Evolutionary conservation across 352 stramenopile genomes (phyloP).

Genomic region (Phytophthora ohioensis): DNA sequence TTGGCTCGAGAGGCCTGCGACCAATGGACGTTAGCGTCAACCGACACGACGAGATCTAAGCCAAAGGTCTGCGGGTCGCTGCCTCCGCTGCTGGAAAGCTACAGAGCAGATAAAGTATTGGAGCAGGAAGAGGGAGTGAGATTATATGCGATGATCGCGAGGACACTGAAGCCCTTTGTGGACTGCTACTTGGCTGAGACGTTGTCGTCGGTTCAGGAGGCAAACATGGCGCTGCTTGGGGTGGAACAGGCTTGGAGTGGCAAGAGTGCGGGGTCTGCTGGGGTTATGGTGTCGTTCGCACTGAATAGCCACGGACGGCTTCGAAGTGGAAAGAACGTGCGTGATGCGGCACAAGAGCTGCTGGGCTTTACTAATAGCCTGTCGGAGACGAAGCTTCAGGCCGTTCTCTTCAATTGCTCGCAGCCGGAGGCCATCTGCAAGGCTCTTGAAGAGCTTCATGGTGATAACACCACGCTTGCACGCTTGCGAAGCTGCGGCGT

Average conservation of each 20-base stretch:
- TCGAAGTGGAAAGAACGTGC: constrained; percentile 75
- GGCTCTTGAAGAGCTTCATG: constrained; percentile 66
- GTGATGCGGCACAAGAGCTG: constrained; percentile 50
- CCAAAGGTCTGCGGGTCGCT: constrained; percentile 74
- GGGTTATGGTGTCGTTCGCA: constrained; percentile 87
- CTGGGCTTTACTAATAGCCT: constrained; percentile 41
- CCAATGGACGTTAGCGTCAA: constrained; percentile 18
- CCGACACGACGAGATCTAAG: constrained; percentile 15
- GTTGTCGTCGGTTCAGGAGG: constrained; percentile 87
- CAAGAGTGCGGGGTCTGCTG: constrained; percentile 37
- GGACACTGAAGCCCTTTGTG: constrained; percentile 71
- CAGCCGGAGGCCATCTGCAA: constrained; percentile 87
- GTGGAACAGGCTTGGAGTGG: constrained; percentile 43
- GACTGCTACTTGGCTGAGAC: constrained; percentile 91
- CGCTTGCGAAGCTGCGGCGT: constrained; percentile 32
- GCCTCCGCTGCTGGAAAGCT: constrained; percentile 89
- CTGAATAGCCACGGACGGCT: constrained; percentile 69
- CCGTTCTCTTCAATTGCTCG: constrained; percentile 92
- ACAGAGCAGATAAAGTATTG: constrained; percentile 85
- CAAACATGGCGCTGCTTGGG: constrained; percentile 81
- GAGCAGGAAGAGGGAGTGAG: constrained; percentile 71
- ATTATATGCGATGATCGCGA: constrained; percentile 74
- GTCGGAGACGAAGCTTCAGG: constrained; percentile 46
- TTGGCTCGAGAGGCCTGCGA: constrained; percentile 65
- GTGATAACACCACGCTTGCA: constrained; percentile 23